Base-by-base conservation (phyloP, 2,329 filamentous ascomycete genomes). In the Neobulgaria alba region DNA sequence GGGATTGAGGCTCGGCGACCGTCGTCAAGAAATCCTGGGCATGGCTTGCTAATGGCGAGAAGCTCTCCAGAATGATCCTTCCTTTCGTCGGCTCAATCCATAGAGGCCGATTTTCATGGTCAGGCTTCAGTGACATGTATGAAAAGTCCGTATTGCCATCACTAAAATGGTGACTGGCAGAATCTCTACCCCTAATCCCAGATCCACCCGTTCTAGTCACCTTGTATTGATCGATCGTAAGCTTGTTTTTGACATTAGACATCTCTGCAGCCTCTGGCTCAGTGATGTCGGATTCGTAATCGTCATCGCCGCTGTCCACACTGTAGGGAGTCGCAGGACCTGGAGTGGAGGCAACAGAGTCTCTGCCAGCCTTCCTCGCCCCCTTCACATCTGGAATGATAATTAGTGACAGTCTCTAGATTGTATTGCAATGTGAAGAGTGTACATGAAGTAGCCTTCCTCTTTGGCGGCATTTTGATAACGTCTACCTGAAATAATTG, bases 1-100 rank as follows among this genome's bases (percentile, higher is more conserved):
- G 79, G 26, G 89, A 95, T 44, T 90, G 71, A 14, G 90, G 92
- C 66, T 98, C 90, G 48, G 90, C 86, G 53, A 98, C 90, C 34
- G 92, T 95, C 55, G 93, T 95, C 44, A 98, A 70, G 60, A 98
- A 95, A 61, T 95, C 88, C 59, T 95, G 88, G 0, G 87, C 90
- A 57, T 89, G 82, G 42, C 82, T 75, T 42, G 90, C 88, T 42
- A 92, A 70, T 2, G 89, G 85, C 38, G 85, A 90, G 67, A 95
- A 96, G 54, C 88, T 94, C 68, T 98, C 90, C 32, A 96, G 71
- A 20, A 93, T 92, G 58, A 96, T 92, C 49, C 82, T 80, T 26
- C 85, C 88, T 58, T 84, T 85, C 34, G 82, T 70, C 2, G 88
- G 85, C 60, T 95, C 88, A 53, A 98, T 92, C 86, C 88, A 96